These are phyloP conservation scores for Cyberlindnera xylosilytica DNA, from an alignment of 805 yeast species.

Conservation along the genomic window DNA sequence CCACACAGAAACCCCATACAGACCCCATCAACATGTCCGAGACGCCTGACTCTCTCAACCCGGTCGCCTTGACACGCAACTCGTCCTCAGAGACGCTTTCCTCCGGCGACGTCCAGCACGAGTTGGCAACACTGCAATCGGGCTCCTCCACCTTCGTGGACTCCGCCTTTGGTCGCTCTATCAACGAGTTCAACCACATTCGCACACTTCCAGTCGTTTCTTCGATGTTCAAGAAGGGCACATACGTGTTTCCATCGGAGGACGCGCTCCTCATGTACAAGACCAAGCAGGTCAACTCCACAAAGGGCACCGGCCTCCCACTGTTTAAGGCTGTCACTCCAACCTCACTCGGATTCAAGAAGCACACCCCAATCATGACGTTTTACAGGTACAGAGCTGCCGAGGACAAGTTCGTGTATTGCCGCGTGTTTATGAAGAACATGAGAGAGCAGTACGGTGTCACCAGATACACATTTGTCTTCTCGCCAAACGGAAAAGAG, in stretches of 20 bases:
- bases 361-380: slow-evolving; percentile 28
- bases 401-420: slow-evolving; percentile 29
- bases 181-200: slow-evolving; percentile 23
- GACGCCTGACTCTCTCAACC: background rate
- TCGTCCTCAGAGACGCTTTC: slow-evolving; percentile 3
- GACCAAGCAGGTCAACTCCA: slow-evolving; percentile 27
- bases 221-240: slow-evolving; percentile 33
- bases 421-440: slow-evolving; percentile 29
- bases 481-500: slow-evolving; percentile 24
- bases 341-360: slow-evolving; percentile 30
- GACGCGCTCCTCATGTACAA: slow-evolving; percentile 28
- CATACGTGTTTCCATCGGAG: slow-evolving; percentile 37
- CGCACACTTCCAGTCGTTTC: slow-evolving; percentile 34
- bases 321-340: slow-evolving; percentile 32
- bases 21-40: background rate
- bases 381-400: slow-evolving; percentile 28
- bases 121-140: slow-evolving; percentile 10
- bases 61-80: background rate
- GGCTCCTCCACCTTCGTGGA: slow-evolving; percentile 23
- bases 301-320: slow-evolving; percentile 32
- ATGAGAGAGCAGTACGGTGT: slow-evolving; percentile 20
- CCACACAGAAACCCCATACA: background rate
- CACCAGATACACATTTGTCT: slow-evolving; percentile 30
- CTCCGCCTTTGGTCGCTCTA: slow-evolving; percentile 21
- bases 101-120: slow-evolving; percentile 2